These are phyloP conservation scores for Erodium chrysanthum DNA, from an alignment of 441 rosid genomes.

Conservation along the genomic window DNA sequence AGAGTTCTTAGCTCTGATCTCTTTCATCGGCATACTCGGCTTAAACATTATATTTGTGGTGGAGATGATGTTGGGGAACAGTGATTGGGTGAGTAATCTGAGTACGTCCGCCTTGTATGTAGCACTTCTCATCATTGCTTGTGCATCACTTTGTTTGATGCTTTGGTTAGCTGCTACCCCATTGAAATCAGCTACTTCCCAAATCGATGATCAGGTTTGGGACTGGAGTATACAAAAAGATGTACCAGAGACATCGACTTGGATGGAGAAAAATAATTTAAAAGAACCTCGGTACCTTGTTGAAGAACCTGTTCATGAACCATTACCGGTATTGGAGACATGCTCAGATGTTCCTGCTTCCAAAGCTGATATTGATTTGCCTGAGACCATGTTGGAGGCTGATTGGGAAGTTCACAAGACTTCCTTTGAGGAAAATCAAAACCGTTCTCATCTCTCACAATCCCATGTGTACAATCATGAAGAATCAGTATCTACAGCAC, in stretches of 20 bases:
- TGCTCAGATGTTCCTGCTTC: conserved; percentile 26
- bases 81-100: conserved; percentile 86
- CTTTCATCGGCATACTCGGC: conserved; percentile 64
- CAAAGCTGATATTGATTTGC: no score
- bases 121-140: conserved; percentile 54
- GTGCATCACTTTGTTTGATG: conserved; percentile 66
- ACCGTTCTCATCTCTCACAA: conserved; percentile 20
- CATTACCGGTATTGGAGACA: conserved; percentile 16
- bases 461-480: conserved; percentile 15
- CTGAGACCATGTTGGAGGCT: conserved; percentile 43
- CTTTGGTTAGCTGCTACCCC: conserved; percentile 90
- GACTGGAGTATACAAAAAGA: conserved; percentile 24
- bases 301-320: conserved; percentile 21
- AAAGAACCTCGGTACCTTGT: conserved; percentile 19
- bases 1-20: conserved; percentile 55
- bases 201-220: conserved; percentile 42
- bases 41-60: conserved; percentile 68
- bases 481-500: conserved; percentile 26
- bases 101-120: conserved; percentile 46
- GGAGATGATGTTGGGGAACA: conserved; percentile 80
- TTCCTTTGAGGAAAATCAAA: conserved; percentile 29
- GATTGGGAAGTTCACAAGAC: conserved; percentile 31
- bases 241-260: background rate
- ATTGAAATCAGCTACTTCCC: conserved; percentile 59
- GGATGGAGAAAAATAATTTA: conserved; percentile 32